Percentiles rank a stretch among this genome's conserved stretches.
These are phyloP conservation scores for Lasiodiplodia citricola DNA, from an alignment of 2,329 filamentous ascomycete species.

Conservation along the genomic window DNA sequence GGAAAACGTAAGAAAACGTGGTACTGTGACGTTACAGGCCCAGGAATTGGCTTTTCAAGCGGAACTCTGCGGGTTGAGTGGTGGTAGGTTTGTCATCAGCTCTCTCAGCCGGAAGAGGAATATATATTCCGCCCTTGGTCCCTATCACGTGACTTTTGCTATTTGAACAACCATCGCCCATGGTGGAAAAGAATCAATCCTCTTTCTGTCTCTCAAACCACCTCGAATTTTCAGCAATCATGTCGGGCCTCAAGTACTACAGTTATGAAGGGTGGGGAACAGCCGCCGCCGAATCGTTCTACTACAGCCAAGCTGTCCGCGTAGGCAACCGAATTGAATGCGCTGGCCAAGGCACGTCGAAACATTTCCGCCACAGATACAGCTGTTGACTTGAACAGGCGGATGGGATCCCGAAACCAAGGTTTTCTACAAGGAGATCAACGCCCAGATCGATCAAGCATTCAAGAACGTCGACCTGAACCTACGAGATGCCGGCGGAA, in stretches of 20 bases:
- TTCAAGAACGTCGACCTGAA: conserved; percentile 63
- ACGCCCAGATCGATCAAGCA: conserved; percentile 47
- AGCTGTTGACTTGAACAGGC: conserved; percentile 31
- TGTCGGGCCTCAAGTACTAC: conserved; percentile 41
- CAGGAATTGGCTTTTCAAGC: neutral
- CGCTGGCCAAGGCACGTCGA: conserved; percentile 42
- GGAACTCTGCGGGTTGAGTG: neutral
- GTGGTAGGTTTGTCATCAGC: neutral
- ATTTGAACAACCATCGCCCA: neutral
- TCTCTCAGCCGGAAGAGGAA: neutral
- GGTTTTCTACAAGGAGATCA: conserved; percentile 32
- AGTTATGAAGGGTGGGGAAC: conserved; percentile 48
- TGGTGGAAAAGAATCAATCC: neutral
- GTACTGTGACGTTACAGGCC: neutral
- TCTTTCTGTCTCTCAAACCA: neutral
- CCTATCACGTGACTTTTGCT: neutral
- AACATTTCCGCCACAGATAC: neutral
- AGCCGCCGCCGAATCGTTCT: conserved; percentile 38
- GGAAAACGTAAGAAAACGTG: neutral
- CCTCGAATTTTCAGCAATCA: neutral
- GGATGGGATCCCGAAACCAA: conserved; percentile 40
- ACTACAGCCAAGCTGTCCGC: conserved; percentile 44
- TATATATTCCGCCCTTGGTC: conserved; percentile 16
- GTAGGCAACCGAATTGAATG: conserved; percentile 43
- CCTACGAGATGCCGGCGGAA: conserved; percentile 59